Base-by-base conservation (phyloP, 23 red algal species). In the Chondrus crispus region DNA sequence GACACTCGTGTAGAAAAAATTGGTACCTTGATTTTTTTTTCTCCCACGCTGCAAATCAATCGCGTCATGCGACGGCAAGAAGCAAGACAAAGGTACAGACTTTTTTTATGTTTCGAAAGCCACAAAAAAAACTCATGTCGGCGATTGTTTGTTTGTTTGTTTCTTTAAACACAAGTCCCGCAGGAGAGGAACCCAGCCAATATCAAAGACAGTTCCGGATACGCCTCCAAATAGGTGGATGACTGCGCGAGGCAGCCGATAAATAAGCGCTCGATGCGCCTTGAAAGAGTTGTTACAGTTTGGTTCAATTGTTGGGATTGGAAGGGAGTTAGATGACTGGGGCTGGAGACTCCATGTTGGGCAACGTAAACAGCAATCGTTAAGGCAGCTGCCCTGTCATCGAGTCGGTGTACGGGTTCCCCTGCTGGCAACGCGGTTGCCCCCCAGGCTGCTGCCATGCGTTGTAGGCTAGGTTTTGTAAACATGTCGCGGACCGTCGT, bases 201-300 rank as follows among this genome's bases (percentile, higher is more conserved):
- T n/a, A 78, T 64, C 14, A 90, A 20, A 22, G 87, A 35, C 16
- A 90, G 46, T 76, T 90, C 87, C 30, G 87, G 87, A 45, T 80
- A 81, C 10, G 42, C 74, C 18, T 90, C 49, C 30, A 90, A 35
- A 50, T 90, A 90, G 26, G 22, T 35, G 35, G 60, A 80, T 16
- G 87, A 40, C 13, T 49, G 53, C 38, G 74, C 42, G 46, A 35
- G 10, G 46, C 87, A 90, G 51, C 87, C 87, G 2, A 55, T 37
- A 64, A 90, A 90, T 46, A 90, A 68, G 28, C 62, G 29, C 4
- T 51, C 57, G 14, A 81, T 51, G 13, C 71, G 42, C 12, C 47
- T 74, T 20, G 84, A 74, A 33, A 87, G 62, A 44, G 64, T 37
- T 26, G 84, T 71, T 66, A 66, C 8, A 32, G 60, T 66, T 66